These are phyloP conservation scores for Ceratocystis diversiconidia DNA, from an alignment of 2,329 filamentous ascomycete species.

Conservation along the genomic window DNA sequence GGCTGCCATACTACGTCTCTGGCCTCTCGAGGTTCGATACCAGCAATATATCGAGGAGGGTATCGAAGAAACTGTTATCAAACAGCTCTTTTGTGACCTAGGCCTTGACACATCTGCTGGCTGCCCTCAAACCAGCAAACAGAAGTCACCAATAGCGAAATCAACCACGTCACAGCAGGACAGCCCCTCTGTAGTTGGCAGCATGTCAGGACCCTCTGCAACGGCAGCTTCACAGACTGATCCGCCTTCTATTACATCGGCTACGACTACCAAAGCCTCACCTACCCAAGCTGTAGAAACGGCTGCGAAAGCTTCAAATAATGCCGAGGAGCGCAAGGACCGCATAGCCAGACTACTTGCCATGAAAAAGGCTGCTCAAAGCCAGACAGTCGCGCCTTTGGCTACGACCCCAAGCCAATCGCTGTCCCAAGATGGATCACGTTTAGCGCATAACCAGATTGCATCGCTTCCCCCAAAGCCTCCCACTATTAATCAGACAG, in stretches of 20 bases:
- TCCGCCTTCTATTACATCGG: background rate
- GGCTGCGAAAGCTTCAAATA: background rate
- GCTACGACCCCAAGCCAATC: slow-evolving; percentile 16
- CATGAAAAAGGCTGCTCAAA: slow-evolving; percentile 36
- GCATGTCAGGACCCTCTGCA: background rate
- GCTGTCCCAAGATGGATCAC: slow-evolving; percentile 2
- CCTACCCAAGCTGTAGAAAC: background rate
- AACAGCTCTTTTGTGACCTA: slow-evolving; percentile 52
- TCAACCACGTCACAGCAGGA: background rate
- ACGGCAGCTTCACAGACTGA: background rate
- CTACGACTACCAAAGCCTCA: background rate
- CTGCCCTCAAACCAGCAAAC: background rate
- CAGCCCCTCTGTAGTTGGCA: background rate
- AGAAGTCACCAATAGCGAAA: slow-evolving; percentile 19
- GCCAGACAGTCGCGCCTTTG: background rate
- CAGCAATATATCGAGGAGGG: slow-evolving; percentile 61
- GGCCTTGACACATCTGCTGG: slow-evolving; percentile 37
- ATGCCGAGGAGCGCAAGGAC: slow-evolving; percentile 53
- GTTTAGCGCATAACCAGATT: background rate
- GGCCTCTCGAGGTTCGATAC: slow-evolving; percentile 55
- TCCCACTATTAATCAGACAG: background rate
- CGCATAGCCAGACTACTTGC: slow-evolving; percentile 63
- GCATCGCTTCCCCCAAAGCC: slow-evolving; percentile 4
- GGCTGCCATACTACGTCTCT: slow-evolving; percentile 51
- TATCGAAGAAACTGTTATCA: slow-evolving; percentile 48